Conservation (phyloP, 345 rosid genomes). For the Pistacia atlantica region DNA sequence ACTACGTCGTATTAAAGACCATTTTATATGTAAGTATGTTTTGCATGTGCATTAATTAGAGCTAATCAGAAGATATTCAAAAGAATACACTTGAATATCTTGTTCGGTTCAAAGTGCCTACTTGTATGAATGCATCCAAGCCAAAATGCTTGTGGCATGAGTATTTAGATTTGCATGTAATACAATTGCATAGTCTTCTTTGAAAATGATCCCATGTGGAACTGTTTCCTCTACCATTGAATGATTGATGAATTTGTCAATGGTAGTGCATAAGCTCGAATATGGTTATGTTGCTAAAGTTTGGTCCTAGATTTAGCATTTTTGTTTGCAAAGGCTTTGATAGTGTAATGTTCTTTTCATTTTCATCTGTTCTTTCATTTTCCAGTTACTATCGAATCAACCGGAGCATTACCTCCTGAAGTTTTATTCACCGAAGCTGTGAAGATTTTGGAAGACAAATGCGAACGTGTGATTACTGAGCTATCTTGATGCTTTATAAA, state of each 20-base stretch:
- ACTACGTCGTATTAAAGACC: slow-evolving; percentile 69
- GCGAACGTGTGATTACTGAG: slow-evolving; percentile 65
- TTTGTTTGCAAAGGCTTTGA: neutral
- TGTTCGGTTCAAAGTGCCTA: neutral
- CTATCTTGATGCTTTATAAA: slow-evolving; percentile 52
- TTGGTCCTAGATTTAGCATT: neutral
- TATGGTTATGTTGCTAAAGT: neutral
- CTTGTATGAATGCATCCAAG: neutral
- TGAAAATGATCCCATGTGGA: neutral
- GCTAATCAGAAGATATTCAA: neutral
- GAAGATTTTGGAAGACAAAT: slow-evolving; percentile 84
- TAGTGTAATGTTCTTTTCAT: neutral
- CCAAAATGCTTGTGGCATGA: neutral
- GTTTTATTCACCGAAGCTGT: slow-evolving; percentile 86
- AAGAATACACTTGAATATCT: neutral
- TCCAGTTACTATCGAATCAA: slow-evolving; percentile 84
- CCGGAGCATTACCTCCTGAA: slow-evolving; percentile 85
- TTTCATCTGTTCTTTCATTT: slow-evolving; percentile 2
- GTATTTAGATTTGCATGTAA: neutral
- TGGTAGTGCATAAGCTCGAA: neutral
- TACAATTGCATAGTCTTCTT: neutral
- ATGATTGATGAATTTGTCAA: neutral
- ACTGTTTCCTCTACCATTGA: neutral
- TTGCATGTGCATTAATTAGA: neutral
- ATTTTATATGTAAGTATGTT: slow-evolving; percentile 83